A percentile compares a stretch with the other conserved stretches of the same genome.
Evolutionary conservation across 805 yeast species (phyloP).

Genomic region (Starmerella asiatica): DNA sequence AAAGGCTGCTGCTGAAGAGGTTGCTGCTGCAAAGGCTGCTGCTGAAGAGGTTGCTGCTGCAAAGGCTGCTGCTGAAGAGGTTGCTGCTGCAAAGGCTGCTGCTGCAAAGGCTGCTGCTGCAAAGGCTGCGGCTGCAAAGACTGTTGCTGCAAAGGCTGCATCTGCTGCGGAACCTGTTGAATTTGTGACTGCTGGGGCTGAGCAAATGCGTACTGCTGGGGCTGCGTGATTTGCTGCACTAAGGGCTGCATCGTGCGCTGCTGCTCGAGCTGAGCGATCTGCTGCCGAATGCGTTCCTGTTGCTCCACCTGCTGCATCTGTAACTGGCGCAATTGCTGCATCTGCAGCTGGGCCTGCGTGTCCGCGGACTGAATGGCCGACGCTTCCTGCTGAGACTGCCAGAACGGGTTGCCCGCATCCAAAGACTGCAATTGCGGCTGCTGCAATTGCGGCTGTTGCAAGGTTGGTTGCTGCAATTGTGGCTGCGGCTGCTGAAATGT

Average conservation of each 20-base stretch:
- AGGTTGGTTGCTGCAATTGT: background rate
- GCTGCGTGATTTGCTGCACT: conserved; percentile 17
- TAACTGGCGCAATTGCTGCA: conserved; percentile 24
- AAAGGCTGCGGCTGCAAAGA: conserved; percentile 13
- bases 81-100: conserved; percentile 19
- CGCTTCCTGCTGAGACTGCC: conserved; percentile 19
- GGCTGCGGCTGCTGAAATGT: background rate
- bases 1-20: conserved; percentile 16
- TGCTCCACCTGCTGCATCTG: conserved; percentile 21
- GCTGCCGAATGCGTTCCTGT: conserved; percentile 21
- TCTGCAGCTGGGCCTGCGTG: conserved; percentile 22
- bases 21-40: too few relatives aligned
- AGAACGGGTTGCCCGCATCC: conserved; percentile 14
- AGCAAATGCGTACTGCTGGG: conserved; percentile 16
- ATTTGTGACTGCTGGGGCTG: conserved; percentile 17
- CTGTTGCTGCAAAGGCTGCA: conserved; percentile 6
- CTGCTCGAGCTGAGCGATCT: conserved; percentile 18
- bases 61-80: too few relatives aligned
- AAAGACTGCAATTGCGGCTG: conserved; percentile 2
- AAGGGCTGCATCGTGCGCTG: conserved; percentile 16
- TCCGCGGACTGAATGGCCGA: conserved; percentile 20
- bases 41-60: too few relatives aligned
- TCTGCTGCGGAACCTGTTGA: conserved; percentile 19
- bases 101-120: conserved; percentile 20
- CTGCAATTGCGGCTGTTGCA: conserved; percentile 17